Conservation (phyloP, 345 rosid species). For the Syzygium aromaticum region DNA sequence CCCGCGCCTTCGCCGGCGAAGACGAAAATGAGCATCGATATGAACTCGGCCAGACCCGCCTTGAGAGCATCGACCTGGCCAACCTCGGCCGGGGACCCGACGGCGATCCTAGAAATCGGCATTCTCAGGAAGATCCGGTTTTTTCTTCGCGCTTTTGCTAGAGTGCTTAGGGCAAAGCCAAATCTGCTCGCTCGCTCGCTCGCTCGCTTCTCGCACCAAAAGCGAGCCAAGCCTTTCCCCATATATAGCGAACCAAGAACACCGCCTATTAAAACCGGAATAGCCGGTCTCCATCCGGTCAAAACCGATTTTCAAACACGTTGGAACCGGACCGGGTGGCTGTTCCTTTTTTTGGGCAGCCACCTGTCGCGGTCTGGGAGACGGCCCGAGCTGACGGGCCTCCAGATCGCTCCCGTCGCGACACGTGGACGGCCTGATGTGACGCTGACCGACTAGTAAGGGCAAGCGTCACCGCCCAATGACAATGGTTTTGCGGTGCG, state of each 20-base stretch:
- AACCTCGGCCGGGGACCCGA: constrained; percentile 41
- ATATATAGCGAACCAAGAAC: constrained; percentile 9
- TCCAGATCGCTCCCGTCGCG: constrained; percentile 1
- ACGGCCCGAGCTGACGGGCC: constrained; percentile 12
- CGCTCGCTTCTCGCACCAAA: not conserved
- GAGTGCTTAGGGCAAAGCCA: not conserved
- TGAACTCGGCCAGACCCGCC: constrained; percentile 62
- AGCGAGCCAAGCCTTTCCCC: not conserved
- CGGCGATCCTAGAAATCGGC: constrained; percentile 37
- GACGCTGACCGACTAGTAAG: not conserved
- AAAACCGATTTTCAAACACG: not conserved
- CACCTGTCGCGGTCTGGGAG: constrained; percentile 12
- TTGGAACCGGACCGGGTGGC: not conserved
- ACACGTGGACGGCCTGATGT: constrained; percentile 33
- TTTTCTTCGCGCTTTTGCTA: not conserved
- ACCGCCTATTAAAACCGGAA: not conserved
- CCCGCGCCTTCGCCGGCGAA: constrained; percentile 73
- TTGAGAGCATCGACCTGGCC: constrained; percentile 39
- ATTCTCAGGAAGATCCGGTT: constrained; percentile 10
- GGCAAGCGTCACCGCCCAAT: constrained; percentile 17
- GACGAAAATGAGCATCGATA: constrained; percentile 61
- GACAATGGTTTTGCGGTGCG: not conserved
- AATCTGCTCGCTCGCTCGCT: not conserved
- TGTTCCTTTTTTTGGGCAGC: not conserved
- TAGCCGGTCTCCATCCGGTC: constrained; percentile 2